These are phyloP conservation scores for Coniella vitis DNA, from an alignment of 2,329 filamentous ascomycete species.

Conservation along the genomic window DNA sequence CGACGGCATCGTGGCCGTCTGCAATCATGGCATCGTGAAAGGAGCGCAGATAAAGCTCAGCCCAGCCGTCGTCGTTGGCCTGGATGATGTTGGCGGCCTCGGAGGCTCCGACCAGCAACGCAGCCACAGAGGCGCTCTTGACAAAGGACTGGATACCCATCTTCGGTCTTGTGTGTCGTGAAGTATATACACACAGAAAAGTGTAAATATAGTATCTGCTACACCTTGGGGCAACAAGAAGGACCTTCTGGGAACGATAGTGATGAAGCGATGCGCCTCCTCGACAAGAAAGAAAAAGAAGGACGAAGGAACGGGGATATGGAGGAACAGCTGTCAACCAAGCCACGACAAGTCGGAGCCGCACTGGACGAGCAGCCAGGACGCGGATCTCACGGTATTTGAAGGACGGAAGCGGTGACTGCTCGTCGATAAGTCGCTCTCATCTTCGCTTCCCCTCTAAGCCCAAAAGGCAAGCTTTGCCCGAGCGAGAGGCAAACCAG, in stretches of 20 bases:
- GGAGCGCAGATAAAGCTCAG: constrained; percentile 57
- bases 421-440: too few relatives aligned
- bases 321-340: background rate
- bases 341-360: too few relatives aligned
- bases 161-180: background rate
- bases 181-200: background rate
- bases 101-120: constrained; percentile 2
- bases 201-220: too few relatives aligned
- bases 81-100: constrained; percentile 44
- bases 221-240: too few relatives aligned
- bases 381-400: background rate
- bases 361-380: background rate
- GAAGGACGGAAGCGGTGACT: background rate
- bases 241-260: too few relatives aligned
- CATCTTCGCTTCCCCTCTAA: too few relatives aligned
- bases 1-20: constrained; percentile 53
- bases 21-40: constrained; percentile 49
- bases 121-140: constrained; percentile 4
- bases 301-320: background rate
- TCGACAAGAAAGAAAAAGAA: too few relatives aligned
- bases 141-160: constrained; percentile 13
- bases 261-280: background rate
- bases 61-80: constrained; percentile 69
- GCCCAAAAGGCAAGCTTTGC: too few relatives aligned
- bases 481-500: too few relatives aligned